A percentile compares a stretch with the other conserved stretches of the same genome.
phyloP scores from a whole-genome alignment of 208 protist species.

The Acanthamoeba lenticulata region DNA sequence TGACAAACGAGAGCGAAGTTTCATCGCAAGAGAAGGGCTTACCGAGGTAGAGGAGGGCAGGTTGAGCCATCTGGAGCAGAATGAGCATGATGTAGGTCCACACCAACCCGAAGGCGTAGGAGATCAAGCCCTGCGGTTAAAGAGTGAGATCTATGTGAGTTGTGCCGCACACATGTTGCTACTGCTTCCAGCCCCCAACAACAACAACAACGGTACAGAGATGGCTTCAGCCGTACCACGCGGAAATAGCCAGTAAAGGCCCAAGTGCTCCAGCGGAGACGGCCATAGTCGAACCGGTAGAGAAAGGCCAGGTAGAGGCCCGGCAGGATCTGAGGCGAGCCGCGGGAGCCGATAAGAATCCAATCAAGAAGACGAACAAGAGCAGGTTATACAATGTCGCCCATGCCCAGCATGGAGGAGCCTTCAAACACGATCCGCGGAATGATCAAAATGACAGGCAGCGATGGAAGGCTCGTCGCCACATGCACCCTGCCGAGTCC shows the following conservation, averaged over 20 bases:
- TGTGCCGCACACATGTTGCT: neutral
- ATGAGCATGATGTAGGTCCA: conserved; percentile 61
- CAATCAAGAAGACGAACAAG: neutral
- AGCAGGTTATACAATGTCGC: conserved; percentile 65
- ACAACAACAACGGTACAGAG: neutral
- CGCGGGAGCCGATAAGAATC: neutral
- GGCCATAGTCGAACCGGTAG: conserved; percentile 63
- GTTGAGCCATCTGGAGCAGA: conserved; percentile 33
- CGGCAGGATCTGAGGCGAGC: conserved; percentile 53
- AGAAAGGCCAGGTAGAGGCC: conserved; percentile 69
- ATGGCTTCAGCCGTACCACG: neutral
- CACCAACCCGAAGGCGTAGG: conserved; percentile 57
- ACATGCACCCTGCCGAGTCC: neutral
- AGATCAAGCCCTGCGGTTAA: neutral
- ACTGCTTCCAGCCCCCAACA: too few species aligned
- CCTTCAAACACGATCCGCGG: conserved; percentile 25
- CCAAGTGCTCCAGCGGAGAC: neutral
- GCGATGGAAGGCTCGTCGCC: conserved; percentile 31
- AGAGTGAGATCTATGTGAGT: too few species aligned
- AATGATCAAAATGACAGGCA: conserved; percentile 63
- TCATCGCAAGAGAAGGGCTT: neutral
- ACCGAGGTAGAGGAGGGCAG: conserved; percentile 70
- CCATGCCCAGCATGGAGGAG: conserved; percentile 66
- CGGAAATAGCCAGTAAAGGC: conserved; percentile 40
- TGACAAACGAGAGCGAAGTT: neutral